Conservation (phyloP, 2,329 filamentous ascomycete species). For the Keithomyces neogunnii region DNA sequence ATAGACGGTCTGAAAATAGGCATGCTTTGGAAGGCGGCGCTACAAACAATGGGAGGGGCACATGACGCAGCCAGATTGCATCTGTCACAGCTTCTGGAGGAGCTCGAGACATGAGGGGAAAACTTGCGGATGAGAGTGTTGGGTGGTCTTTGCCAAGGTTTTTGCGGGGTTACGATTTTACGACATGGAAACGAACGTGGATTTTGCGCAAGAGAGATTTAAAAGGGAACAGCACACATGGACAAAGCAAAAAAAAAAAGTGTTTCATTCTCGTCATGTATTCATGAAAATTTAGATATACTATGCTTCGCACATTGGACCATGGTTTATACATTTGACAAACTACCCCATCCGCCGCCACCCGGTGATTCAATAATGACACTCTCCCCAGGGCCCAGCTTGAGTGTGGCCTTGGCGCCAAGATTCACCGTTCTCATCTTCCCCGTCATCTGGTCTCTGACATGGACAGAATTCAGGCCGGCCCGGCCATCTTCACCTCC, state of each 20-base stretch:
- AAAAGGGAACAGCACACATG: not conserved
- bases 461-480: conserved; percentile 47
- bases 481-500: conserved; percentile 61
- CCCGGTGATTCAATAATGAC: conserved; percentile 55
- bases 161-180: no score
- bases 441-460: conserved; percentile 10
- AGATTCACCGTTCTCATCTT: conserved; percentile 39
- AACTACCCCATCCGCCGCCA: conserved; percentile 50
- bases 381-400: conserved; percentile 48
- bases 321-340: not conserved
- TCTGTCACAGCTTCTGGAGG: no score
- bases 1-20: no score
- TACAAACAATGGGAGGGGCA: no score
- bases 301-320: no score
- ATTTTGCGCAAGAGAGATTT: not conserved
- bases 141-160: no score
- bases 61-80: no score
- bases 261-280: not conserved
- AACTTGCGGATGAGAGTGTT: no score
- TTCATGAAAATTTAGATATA: not conserved
- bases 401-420: conserved; percentile 51
- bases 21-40: no score
- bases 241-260: not conserved
- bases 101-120: no score
- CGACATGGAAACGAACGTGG: not conserved